Conservation (phyloP, 768 basidiomycete species). For the Suillus brevipes region DNA sequence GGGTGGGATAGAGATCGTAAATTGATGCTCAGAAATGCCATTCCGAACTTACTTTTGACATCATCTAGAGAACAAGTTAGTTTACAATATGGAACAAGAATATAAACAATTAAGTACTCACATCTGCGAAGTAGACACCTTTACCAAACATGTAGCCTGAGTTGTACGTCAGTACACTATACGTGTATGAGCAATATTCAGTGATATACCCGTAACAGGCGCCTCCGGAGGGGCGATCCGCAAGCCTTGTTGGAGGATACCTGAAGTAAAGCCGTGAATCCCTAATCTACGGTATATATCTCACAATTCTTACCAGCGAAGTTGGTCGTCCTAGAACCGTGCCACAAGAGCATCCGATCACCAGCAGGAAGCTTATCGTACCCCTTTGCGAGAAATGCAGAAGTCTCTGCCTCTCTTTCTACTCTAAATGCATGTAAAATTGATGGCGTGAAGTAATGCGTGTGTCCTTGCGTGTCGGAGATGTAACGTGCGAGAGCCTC, state of each 20-base stretch:
- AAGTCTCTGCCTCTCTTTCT: constrained; percentile 42
- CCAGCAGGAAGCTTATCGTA: constrained; percentile 44
- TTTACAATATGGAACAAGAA: background rate
- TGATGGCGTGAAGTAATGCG: constrained; percentile 48
- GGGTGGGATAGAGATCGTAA: background rate
- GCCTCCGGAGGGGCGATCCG: constrained; percentile 68
- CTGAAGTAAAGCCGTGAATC: constrained; percentile 20
- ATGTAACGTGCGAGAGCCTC: constrained; percentile 46
- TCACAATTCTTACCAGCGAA: constrained; percentile 46
- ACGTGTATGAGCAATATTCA: background rate
- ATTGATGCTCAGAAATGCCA: background rate
- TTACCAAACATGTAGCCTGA: constrained; percentile 64
- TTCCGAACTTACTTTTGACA: constrained; percentile 50
- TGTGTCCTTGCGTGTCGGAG: constrained; percentile 55
- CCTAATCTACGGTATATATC: background rate
- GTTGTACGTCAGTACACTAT: constrained; percentile 4
- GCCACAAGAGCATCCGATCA: constrained; percentile 60
- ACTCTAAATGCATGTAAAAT: constrained; percentile 54
- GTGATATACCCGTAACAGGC: constrained; percentile 43
- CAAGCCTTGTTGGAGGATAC: constrained; percentile 62
- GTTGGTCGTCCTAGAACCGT: constrained; percentile 62
- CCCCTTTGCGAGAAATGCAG: constrained; percentile 47
- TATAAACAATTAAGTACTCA: constrained; percentile 26
- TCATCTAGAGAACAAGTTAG: constrained; percentile 42
- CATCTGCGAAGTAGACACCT: constrained; percentile 66